Percentiles rank a stretch among this genome's conserved stretches.
Evolutionary conservation across 2,329 filamentous ascomycete species (phyloP).

Genomic region (Aspergillus ochraceoroseus): DNA sequence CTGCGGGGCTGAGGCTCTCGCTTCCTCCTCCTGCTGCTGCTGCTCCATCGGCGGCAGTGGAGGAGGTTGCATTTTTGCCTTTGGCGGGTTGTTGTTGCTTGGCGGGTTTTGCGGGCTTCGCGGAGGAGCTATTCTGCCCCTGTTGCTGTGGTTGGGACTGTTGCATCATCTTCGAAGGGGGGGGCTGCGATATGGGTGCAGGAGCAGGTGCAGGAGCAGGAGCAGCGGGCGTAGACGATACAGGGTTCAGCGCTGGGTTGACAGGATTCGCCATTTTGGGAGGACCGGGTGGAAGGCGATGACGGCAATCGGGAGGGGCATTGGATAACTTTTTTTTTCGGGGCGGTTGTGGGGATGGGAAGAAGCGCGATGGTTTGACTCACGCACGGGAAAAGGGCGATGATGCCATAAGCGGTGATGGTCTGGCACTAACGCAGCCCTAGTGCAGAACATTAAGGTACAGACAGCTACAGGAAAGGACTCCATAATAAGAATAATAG

Average conservation of each 20-base stretch:
- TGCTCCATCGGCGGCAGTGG: conserved; percentile 23
- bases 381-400: conserved; percentile 30
- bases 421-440: conserved; percentile 23
- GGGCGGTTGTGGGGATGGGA: conserved; percentile 21
- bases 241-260: conserved; percentile 20
- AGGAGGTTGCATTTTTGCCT: conserved; percentile 24
- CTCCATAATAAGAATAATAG: not conserved
- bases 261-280: conserved; percentile 28
- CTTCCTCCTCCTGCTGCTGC: conserved; percentile 28
- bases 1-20: conserved; percentile 51
- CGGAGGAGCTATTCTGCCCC: conserved; percentile 23
- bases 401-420: conserved; percentile 35
- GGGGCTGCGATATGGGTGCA: conserved; percentile 20
- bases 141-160: conserved; percentile 20
- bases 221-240: conserved; percentile 17
- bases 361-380: conserved; percentile 18
- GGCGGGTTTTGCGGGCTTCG: conserved; percentile 19
- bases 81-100: conserved; percentile 21
- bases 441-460: conserved; percentile 15
- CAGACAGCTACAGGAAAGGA: conserved; percentile 1
- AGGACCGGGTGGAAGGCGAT: conserved; percentile 20
- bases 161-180: conserved; percentile 14
- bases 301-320: conserved; percentile 24
- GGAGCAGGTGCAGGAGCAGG: conserved; percentile 19
- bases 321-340: conserved; percentile 27